These are phyloP conservation scores for Rhynchosporium secalis DNA, from an alignment of 2,329 filamentous ascomycete species.

Conservation along the genomic window DNA sequence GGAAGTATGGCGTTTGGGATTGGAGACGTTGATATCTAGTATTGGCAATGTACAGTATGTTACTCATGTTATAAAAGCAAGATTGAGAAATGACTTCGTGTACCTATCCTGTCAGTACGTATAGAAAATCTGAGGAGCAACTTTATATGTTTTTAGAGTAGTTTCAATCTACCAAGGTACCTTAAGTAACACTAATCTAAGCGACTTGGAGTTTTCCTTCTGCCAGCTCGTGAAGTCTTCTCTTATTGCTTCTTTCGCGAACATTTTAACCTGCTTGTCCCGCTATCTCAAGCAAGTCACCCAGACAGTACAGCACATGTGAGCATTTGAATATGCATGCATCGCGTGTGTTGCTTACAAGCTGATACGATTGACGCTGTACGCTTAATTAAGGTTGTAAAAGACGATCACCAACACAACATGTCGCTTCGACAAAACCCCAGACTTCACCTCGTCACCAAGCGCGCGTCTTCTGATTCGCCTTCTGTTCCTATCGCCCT, in stretches of 20 bases:
- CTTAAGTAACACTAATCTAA: too few relatives aligned
- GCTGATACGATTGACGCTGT: not conserved
- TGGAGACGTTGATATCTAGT: conserved; percentile 6
- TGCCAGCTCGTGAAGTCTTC: too few relatives aligned
- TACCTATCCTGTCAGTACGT: too few relatives aligned
- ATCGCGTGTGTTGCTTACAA: not conserved
- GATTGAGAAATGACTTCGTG: too few relatives aligned
- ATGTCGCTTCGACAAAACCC: not conserved
- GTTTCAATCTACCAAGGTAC: too few relatives aligned
- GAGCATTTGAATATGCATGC: not conserved
- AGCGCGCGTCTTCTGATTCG: conserved; percentile 13
- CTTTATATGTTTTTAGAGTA: too few relatives aligned
- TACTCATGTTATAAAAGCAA: not conserved
- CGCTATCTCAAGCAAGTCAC: conserved; percentile 8
- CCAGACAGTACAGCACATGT: conserved; percentile 1
- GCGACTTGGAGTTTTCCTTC: too few relatives aligned
- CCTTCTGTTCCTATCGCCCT: conserved; percentile 11
- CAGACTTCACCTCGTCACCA: not conserved
- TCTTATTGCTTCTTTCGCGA: not conserved
- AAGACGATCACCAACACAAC: not conserved
- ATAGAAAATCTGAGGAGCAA: too few relatives aligned
- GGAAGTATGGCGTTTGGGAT: conserved; percentile 9
- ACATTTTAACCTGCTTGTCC: not conserved
- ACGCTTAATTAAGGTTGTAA: conserved; percentile 9
- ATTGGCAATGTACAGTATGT: not conserved